Evolutionary conservation across 1,139 yeast genomes (phyloP), one percentile per base, ranked within the genome.

Genomic region (Arxiozyma telluris): DNA sequence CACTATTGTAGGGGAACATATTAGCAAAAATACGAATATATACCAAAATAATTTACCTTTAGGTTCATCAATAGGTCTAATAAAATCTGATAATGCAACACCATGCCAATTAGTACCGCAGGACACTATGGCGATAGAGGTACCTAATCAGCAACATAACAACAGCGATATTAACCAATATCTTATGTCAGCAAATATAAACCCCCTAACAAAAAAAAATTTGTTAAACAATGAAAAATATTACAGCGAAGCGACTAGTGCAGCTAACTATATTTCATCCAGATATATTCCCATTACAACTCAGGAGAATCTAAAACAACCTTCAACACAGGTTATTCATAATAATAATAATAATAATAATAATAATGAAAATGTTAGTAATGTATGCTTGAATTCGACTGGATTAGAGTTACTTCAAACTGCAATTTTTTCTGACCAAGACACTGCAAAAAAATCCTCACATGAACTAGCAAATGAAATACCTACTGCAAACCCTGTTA

Each of bases 171-270:
- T 25, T 45, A 30, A 23, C 5, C 30, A 45, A 11, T 18, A 18
- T 18, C 30, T 45, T 45, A 20, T 45, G 17, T 5, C 47, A 21
- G 41, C n/a, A 11, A 23, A 45, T 30, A 22, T 27, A 4, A 45
- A 45, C 25, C 25, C 47, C 12, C 25, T 49, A 2, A 49, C 46
- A 20, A 47, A 49, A 49, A 47, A 49, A 30, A 47, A 49, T 43
- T 18, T 49, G 20, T 44, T 49, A n/a, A 49, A 34, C 21, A 49
- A 43, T 23, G 51, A 47, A 34, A 44, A 42, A 11, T 18, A 45
- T 20, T 45, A 45, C 41, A 7, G 41, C 12, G 38, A 45, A 45
- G 30, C 47, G 1, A 44, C 18, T 25, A 30, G 18, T 30, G 41
- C 8, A 18, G 18, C 6, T 17, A 45, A 30, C 11, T 18, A 27